Conservation (phyloP, 1,284 basidiomycete species). For the Puccinia hordei region DNA sequence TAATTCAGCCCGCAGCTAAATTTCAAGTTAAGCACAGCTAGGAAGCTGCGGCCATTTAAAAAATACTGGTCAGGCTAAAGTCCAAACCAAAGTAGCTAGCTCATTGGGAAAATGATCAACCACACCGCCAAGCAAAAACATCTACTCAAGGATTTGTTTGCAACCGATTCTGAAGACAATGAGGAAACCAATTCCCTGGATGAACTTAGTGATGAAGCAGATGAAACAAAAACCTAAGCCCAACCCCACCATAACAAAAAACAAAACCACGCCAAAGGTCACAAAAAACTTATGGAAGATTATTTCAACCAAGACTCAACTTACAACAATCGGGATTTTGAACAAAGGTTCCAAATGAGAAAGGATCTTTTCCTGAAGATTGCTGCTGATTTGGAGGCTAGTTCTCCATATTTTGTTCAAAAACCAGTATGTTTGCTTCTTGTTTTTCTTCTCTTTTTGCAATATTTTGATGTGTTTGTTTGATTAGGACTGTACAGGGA, state of each 20-base stretch:
- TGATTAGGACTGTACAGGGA: not conserved
- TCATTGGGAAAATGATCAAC: not conserved
- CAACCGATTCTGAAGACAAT: not conserved
- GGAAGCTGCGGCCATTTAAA: not conserved
- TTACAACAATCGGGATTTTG: too few species aligned
- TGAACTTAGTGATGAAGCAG: not conserved
- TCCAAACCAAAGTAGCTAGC: not conserved
- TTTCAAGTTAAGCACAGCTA: constrained; percentile 19
- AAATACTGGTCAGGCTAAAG: not conserved
- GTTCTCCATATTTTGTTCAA: constrained; percentile 17
- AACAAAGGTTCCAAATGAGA: too few species aligned
- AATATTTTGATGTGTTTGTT: not conserved
- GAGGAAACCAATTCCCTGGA: not conserved
- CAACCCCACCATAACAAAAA: not conserved
- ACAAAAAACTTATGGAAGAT: too few species aligned
- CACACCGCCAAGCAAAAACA: not conserved
- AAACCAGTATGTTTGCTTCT: not conserved
- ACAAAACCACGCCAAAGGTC: too few species aligned
- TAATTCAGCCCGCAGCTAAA: constrained; percentile 16
- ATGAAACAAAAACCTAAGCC: not conserved
- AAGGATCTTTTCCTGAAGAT: too few species aligned
- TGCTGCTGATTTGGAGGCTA: not conserved
- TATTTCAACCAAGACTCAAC: too few species aligned
- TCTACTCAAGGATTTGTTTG: constrained; percentile 10
- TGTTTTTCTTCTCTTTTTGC: not conserved